These are phyloP conservation scores for Staphylotrichum tortipilum DNA, from an alignment of 495 filamentous ascomycete genomes.

Conservation along the genomic window DNA sequence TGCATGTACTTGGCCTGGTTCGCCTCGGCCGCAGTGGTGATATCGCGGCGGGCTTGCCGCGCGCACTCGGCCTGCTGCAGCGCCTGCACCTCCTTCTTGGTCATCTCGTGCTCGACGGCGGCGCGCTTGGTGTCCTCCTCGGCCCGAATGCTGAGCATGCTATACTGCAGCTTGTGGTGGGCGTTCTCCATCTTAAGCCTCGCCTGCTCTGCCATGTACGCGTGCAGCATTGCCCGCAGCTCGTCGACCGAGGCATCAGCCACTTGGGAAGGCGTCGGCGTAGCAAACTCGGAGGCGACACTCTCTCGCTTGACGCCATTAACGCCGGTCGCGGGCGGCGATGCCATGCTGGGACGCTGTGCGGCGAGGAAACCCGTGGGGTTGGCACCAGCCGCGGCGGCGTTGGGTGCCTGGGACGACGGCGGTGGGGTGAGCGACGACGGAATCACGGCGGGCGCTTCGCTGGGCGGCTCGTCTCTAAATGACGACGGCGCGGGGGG, in stretches of 20 bases:
- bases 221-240: constrained; percentile 47
- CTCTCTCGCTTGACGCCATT: constrained; percentile 43
- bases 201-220: constrained; percentile 46
- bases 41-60: constrained; percentile 40
- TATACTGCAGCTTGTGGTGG: constrained; percentile 89
- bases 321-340: constrained; percentile 50
- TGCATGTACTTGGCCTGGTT: constrained; percentile 38
- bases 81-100: constrained; percentile 81
- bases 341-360: constrained; percentile 36
- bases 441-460: constrained; percentile 32
- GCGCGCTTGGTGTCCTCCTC: constrained; percentile 79
- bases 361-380: constrained; percentile 37
- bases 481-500: constrained; percentile 28
- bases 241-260: constrained; percentile 49
- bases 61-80: constrained; percentile 54
- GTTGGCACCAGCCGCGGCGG: constrained; percentile 24
- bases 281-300: constrained; percentile 42
- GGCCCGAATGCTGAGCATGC: constrained; percentile 75
- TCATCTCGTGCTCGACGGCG: constrained; percentile 87
- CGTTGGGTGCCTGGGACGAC: constrained; percentile 54
- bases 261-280: constrained; percentile 58
- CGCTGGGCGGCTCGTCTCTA: constrained; percentile 32
- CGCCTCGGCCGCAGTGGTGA: constrained; percentile 30
- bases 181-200: constrained; percentile 71
- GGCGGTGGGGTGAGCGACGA: constrained; percentile 65